phyloP scores from a whole-genome alignment of 2,329 filamentous ascomycete genomes.

The Xylogone sp. region DNA sequence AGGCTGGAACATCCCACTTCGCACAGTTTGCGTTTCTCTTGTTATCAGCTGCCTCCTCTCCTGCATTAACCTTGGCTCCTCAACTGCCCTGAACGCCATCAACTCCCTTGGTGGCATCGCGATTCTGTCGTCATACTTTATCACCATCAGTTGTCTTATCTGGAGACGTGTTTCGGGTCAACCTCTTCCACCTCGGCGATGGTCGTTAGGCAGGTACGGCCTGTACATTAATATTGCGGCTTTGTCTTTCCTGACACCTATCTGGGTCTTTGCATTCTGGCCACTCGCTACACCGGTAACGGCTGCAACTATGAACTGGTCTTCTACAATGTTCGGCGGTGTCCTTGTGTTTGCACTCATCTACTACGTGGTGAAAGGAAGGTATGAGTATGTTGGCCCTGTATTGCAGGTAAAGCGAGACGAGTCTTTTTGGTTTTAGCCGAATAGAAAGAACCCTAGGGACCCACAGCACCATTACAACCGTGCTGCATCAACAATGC shows the following conservation, averaged over 20 bases:
- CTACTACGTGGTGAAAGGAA: conserved; percentile 25
- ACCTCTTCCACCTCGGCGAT: conserved; percentile 33
- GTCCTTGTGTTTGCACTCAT: conserved; percentile 7
- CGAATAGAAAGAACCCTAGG: too few species aligned
- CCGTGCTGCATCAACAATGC: too few species aligned
- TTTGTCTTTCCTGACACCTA: conserved; percentile 36
- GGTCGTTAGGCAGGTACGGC: conserved; percentile 36
- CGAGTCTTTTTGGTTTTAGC: too few species aligned
- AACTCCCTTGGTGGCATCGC: conserved; percentile 43
- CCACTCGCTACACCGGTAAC: conserved; percentile 34
- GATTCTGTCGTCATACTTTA: conserved; percentile 44
- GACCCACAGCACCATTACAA: too few species aligned
- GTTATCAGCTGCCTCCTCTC: conserved; percentile 6
- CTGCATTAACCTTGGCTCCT: conserved; percentile 43
- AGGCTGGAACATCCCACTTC: conserved; percentile 15
- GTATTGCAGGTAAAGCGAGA: conserved; percentile 7
- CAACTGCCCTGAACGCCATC: conserved; percentile 45
- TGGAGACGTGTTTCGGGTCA: conserved; percentile 30
- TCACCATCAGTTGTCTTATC: conserved; percentile 38
- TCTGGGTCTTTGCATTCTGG: conserved; percentile 45
- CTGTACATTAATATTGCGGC: conserved; percentile 36
- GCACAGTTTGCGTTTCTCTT: conserved; percentile 18
- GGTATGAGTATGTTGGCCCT: conserved; percentile 24
- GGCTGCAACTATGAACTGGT: conserved; percentile 41
- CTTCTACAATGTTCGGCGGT: conserved; percentile 8